Evolutionary conservation across 2,329 filamentous ascomycete species (phyloP), one percentile per base, ranked within the genome.

Genomic region (Xylariaceae sp.): DNA sequence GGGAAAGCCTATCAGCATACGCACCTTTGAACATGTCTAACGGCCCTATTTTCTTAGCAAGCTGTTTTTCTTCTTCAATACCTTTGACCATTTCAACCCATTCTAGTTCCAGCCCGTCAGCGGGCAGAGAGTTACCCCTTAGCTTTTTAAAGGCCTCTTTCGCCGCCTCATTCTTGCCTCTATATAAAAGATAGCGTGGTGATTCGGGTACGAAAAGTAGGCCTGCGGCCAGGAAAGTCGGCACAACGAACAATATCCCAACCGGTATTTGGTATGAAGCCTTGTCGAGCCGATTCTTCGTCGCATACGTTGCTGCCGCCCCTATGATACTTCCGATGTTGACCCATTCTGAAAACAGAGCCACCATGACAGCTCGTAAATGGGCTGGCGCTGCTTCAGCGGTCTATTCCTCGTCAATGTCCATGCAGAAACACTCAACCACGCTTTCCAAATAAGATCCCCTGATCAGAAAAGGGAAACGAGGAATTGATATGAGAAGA

Each of bases 211-310:
- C 74, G 61, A 81, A 77, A 20, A 78, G 60, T 45, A 80, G 72
- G 2, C 74, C 75, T 0, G 78, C 66, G 1, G 76, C 72, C 52
- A 82, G 72, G 41, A 81, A 62, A 14, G 72, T 66, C 0, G 81
- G 79, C 40, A 83, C 76, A 47, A 82, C 69, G 50, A 76, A 77
- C 18, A 79, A 63, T 4, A 72, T 69, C 0, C 71, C 75, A 1
- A 83, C 70, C 0, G 81, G 80, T 40, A 83, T 80, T 47, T 77
- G 73, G 57, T 78, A 80, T 44, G 73, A 75, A 43, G 71, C 66
- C 56, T 73, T 77, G 12, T 69, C 71, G 19, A 73, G 56, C 40
- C 71, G 67, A 40, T 67, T 67, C 40, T 74, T 70, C 0, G 76
- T 77, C 32, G 67, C 72, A 44, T 80, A 78, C 16, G 76, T 74